Evolutionary conservation across 257 asterid genomes (phyloP).

Genomic region (Jasminum sambac): DNA sequence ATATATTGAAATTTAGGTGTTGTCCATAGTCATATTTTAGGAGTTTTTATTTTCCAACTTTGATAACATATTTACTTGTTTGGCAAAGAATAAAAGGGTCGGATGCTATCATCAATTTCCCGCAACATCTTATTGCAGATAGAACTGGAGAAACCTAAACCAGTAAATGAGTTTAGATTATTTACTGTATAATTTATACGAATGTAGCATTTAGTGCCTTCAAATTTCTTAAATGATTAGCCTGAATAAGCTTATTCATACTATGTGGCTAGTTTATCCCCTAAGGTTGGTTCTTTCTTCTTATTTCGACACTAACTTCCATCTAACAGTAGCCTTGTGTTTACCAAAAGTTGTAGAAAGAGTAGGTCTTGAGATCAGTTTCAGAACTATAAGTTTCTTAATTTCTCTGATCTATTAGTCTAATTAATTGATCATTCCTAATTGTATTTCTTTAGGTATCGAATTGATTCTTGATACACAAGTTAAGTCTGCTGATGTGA

Average conservation of each 20-base stretch:
- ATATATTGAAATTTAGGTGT: too few relatives aligned
- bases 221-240: background rate
- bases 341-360: conserved; percentile 5
- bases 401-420: conserved; percentile 16
- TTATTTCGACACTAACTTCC: background rate
- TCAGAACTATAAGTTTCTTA: background rate
- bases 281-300: background rate
- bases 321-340: background rate
- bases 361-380: background rate
- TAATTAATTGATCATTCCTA: conserved; percentile 18
- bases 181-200: background rate
- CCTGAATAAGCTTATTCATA: background rate
- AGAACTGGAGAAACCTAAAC: background rate
- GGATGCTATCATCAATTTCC: background rate
- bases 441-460: conserved; percentile 49
- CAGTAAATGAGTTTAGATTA: background rate
- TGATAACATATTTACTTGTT: background rate
- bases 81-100: background rate
- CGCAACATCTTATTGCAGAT: background rate
- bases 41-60: background rate
- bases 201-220: background rate
- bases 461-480: conserved; percentile 84
- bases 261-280: background rate
- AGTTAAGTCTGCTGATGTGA: conserved; percentile 78
- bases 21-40: too few relatives aligned